These are phyloP conservation scores for Capsicum chinense DNA, from an alignment of 257 asterid genomes.

Conservation along the genomic window DNA sequence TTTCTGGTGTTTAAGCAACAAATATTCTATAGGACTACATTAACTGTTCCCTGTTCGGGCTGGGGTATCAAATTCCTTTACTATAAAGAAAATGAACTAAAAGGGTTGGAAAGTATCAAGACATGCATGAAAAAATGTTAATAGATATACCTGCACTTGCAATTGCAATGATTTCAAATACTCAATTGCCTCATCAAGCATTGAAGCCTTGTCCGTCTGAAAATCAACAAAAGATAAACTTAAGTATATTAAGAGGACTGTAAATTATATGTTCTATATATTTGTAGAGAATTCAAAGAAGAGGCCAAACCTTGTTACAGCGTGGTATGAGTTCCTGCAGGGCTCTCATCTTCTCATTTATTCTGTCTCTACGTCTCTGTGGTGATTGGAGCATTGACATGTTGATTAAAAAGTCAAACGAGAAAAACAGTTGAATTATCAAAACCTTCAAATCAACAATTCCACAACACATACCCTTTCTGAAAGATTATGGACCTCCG, in stretches of 20 bases:
- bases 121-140: neutral
- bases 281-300: neutral
- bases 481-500: conserved; percentile 77
- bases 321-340: conserved; percentile 84
- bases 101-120: neutral
- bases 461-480: conserved; percentile 30
- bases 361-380: conserved; percentile 89
- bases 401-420: conserved; percentile 18
- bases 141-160: conserved; percentile 73
- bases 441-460: neutral
- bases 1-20: neutral
- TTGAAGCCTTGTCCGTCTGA: conserved; percentile 88
- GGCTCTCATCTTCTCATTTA: conserved; percentile 84
- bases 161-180: conserved; percentile 78
- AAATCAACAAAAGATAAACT: conserved; percentile 18
- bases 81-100: conserved; percentile 1
- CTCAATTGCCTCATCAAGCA: conserved; percentile 87
- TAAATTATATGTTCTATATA: neutral
- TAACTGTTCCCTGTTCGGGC: neutral
- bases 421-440: neutral
- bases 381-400: conserved; percentile 18
- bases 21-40: neutral
- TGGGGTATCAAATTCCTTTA: neutral
- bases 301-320: conserved; percentile 74
- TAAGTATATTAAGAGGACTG: conserved; percentile 2